Evolutionary conservation across 2,329 filamentous ascomycete genomes (phyloP).

Genomic region (Cladosporium sp.): DNA sequence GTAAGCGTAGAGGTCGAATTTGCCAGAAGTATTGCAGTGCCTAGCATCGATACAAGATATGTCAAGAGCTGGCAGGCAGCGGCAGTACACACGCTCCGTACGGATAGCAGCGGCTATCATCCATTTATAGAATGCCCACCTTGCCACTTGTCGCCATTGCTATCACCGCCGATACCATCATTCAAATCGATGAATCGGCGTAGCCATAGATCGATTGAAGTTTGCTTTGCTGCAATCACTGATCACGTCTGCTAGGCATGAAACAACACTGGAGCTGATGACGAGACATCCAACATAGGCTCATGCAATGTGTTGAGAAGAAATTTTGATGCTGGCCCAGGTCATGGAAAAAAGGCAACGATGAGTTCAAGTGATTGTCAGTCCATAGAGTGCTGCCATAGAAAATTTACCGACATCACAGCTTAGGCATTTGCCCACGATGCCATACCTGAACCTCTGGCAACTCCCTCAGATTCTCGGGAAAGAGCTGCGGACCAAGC

Average conservation of each 20-base stretch:
- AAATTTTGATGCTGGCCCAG: background rate
- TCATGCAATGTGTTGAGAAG: too few relatives aligned
- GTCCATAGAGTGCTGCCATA: background rate
- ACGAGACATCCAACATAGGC: too few relatives aligned
- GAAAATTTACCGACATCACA: background rate
- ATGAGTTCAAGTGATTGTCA: background rate
- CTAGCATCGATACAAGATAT: too few relatives aligned
- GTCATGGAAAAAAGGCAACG: background rate
- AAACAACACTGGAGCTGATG: background rate
- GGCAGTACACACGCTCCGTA: too few relatives aligned
- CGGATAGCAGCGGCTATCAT: too few relatives aligned
- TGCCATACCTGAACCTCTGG: constrained; percentile 33
- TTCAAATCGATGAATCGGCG: background rate
- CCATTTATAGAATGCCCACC: too few relatives aligned
- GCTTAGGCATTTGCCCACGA: background rate
- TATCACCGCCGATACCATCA: too few relatives aligned
- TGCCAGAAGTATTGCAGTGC: too few relatives aligned
- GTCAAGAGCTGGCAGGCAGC: too few relatives aligned
- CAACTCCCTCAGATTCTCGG: constrained; percentile 25
- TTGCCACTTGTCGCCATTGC: too few relatives aligned
- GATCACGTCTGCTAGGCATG: background rate
- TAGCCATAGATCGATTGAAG: background rate
- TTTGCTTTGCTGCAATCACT: background rate
- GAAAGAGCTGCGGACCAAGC: constrained; percentile 35
- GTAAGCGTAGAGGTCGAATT: too few relatives aligned